These are phyloP conservation scores for Entomortierella chlamydospora DNA, from an alignment of 192 early-diverging fungal genomes.

Conservation along the genomic window DNA sequence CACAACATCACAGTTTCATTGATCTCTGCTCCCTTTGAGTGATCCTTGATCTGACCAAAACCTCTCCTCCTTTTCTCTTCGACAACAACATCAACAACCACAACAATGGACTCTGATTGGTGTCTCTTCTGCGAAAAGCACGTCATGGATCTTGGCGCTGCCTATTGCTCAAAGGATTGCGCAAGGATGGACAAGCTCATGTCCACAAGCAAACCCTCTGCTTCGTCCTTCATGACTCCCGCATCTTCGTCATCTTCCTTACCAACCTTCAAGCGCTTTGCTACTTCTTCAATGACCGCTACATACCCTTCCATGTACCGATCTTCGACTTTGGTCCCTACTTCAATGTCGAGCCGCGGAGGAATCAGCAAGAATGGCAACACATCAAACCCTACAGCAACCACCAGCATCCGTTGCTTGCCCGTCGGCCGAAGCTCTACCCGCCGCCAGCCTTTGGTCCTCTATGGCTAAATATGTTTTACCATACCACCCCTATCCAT, in stretches of 20 bases:
- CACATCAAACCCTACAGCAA: slow-evolving; percentile 39
- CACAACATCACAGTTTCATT: slow-evolving; percentile 12
- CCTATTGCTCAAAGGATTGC: slow-evolving; percentile 53
- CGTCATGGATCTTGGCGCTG: slow-evolving; percentile 53
- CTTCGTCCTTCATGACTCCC: not conserved
- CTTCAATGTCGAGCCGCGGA: slow-evolving; percentile 48
- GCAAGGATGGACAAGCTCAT: slow-evolving; percentile 51
- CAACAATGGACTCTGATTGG: slow-evolving; percentile 54
- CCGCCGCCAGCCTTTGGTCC: slow-evolving; percentile 51
- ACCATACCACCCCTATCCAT: not conserved
- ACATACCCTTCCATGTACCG: slow-evolving; percentile 48
- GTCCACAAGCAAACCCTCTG: slow-evolving; percentile 23
- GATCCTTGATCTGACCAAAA: slow-evolving; percentile 27
- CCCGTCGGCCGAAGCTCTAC: slow-evolving; percentile 33
- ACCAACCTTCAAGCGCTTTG: slow-evolving; percentile 31
- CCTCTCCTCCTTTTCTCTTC: not conserved
- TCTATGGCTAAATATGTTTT: slow-evolving; percentile 15
- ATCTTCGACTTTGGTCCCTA: slow-evolving; percentile 40
- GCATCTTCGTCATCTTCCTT: slow-evolving; percentile 8
- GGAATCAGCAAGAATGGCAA: slow-evolving; percentile 50
- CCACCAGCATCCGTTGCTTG: slow-evolving; percentile 48
- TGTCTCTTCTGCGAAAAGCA: slow-evolving; percentile 57
- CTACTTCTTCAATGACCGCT: slow-evolving; percentile 42
- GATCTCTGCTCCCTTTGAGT: slow-evolving; percentile 47
- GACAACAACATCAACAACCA: slow-evolving; percentile 5